Conservation (phyloP, 2,329 filamentous ascomycete genomes). For the Pseudopyricularia cyperi region DNA sequence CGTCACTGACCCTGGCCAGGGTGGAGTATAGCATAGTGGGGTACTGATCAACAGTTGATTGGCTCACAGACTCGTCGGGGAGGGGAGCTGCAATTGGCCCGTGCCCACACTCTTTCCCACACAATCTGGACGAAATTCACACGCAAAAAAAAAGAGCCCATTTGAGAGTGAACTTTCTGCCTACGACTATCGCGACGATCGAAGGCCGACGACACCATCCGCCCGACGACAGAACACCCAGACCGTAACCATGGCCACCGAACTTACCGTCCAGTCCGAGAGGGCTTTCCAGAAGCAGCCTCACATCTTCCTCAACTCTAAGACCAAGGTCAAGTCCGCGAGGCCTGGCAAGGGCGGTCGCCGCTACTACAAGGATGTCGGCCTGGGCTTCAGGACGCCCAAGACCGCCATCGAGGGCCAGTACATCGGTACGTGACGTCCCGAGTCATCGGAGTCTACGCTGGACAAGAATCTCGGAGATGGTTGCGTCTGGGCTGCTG, state of each 20-base stretch:
- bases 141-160: neutral
- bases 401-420: conserved; percentile 96
- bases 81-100: neutral
- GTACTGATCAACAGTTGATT: neutral
- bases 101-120: neutral
- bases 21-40: neutral
- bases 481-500: no score
- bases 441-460: neutral
- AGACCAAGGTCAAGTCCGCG: conserved; percentile 74
- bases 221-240: conserved; percentile 1
- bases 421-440: conserved; percentile 82
- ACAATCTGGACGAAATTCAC: neutral
- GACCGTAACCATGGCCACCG: conserved; percentile 76
- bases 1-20: neutral
- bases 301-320: conserved; percentile 99
- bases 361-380: conserved; percentile 98
- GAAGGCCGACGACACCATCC: neutral
- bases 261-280: conserved; percentile 99
- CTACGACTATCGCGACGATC: neutral
- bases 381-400: conserved; percentile 97
- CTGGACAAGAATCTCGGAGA: neutral
- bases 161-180: neutral
- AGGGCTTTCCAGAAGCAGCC: conserved; percentile 99
- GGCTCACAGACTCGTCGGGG: neutral
- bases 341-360: conserved; percentile 84